These are phyloP conservation scores for Angophora floribunda DNA, from an alignment of 345 rosid species.

Conservation along the genomic window DNA sequence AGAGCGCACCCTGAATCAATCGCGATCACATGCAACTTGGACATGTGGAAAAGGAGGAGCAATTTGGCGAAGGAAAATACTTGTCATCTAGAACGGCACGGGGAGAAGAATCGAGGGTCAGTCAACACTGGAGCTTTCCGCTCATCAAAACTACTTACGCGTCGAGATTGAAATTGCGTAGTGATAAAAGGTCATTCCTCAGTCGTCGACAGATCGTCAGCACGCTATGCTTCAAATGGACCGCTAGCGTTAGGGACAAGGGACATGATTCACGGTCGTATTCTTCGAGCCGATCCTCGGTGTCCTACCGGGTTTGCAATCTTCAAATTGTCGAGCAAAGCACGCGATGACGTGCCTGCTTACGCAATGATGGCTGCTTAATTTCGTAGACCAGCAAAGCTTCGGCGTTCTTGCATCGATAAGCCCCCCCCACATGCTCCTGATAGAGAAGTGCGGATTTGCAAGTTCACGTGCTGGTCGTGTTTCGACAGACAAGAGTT, in stretches of 20 bases:
- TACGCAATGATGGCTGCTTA: not conserved
- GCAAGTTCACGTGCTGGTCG: not conserved
- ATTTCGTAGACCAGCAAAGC: not conserved
- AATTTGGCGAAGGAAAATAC: not conserved
- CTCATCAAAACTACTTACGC: not conserved
- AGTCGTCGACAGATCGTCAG: not conserved
- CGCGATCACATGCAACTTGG: not conserved
- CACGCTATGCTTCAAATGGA: not conserved
- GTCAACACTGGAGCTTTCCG: not conserved
- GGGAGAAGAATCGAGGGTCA: not conserved
- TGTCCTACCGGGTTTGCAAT: not conserved
- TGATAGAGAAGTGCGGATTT: not conserved
- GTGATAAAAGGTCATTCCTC: not conserved
- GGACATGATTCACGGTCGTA: not conserved
- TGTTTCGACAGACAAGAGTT: not conserved
- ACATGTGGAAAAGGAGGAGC: not conserved
- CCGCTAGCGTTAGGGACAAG: not conserved
- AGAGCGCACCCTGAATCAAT: not conserved
- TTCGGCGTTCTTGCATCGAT: not conserved
- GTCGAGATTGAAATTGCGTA: not conserved
- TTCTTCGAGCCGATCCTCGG: not conserved
- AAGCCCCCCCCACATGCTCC: not conserved
- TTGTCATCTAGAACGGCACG: not conserved
- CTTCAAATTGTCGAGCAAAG: not conserved
- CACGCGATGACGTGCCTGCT: not conserved